These are phyloP conservation scores for Xylariaceae sp. DNA, from an alignment of 2,329 filamentous ascomycete genomes.

Conservation along the genomic window DNA sequence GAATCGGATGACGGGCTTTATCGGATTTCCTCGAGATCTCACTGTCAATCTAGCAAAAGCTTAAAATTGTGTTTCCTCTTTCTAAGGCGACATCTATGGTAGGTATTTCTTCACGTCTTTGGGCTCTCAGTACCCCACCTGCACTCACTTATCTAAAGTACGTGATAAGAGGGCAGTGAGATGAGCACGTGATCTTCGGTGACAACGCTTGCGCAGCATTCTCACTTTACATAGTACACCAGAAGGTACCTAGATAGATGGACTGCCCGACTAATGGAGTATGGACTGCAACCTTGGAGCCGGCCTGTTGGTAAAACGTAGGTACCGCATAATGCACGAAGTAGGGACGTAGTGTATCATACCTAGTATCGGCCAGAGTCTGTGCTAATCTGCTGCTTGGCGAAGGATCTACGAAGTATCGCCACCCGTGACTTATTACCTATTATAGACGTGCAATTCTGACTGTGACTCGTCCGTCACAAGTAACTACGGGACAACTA, in stretches of 20 bases:
- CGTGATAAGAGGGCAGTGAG: neutral
- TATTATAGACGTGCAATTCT: too few relatives aligned
- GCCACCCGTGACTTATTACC: too few relatives aligned
- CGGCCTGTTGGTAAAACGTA: neutral
- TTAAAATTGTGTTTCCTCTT: neutral
- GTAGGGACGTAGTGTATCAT: too few relatives aligned
- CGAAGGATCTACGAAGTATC: too few relatives aligned
- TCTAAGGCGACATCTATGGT: neutral
- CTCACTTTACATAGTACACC: too few relatives aligned
- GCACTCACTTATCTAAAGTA: neutral
- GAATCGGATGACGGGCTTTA: neutral
- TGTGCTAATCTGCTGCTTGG: too few relatives aligned
- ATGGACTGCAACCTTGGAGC: neutral
- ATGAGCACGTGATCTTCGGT: constrained; percentile 1
- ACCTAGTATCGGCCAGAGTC: too few relatives aligned
- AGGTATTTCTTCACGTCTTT: neutral
- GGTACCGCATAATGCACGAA: neutral
- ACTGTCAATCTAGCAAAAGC: neutral
- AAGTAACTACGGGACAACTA: too few relatives aligned
- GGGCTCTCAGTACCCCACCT: neutral
- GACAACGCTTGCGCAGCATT: neutral
- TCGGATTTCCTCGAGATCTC: too few relatives aligned
- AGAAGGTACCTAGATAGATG: too few relatives aligned
- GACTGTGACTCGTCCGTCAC: too few relatives aligned
- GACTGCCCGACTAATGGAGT: too few relatives aligned